Evolutionary conservation across 2,329 filamentous ascomycete species (phyloP), one percentile per base, ranked within the genome.

Genomic region (Trichoderma simmonsii): DNA sequence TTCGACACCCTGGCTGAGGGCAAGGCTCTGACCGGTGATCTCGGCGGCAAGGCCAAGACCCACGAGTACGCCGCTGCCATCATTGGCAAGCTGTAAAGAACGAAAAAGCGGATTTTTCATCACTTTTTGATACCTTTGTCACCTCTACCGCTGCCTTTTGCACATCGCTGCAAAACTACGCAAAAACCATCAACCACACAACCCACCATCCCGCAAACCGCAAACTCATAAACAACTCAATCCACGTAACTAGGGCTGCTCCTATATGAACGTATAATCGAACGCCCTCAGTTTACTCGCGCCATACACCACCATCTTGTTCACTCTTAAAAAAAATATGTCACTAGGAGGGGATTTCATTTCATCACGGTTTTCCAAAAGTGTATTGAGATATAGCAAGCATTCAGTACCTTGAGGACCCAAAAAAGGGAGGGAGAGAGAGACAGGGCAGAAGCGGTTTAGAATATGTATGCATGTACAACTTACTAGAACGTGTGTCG

Each of bases 11-110:
- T 99, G 76, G 92, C 94, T 73, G 95, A 99, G 88, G 96, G 96
- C 86, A 98, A 98, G 92, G 87, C 90, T 74, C 90, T 99, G 83
- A 99, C 96, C 39, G 95, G 96, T 79, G 96, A 99, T 84, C 87
- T 99, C 78, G 96, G 96, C 79, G 96, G 96, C 82, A 97, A 94
- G 87, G 89, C 96, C 79, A 97, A 97, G 91, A 99, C 96, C 73
- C 87, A 91, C 85, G 93, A 99, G 87, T 99, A 97, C 83, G 94
- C 96, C 72, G 88, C 88, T 73, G 95, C 96, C 77, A 98, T 99
- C 81, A 98, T 98, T 83, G 81, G 82, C 76, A 89, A 86, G 83
- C 83, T 90, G 84, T 90, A 87, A 83, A 80, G n/a, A 21, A 7
- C 9, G 21, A 26, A n/a, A 62, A 57, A 11, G 18, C 26, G 15